Evolutionary conservation across 495 filamentous ascomycete species (phyloP), one percentile per base, ranked within the genome.

Genomic region (Penicillium steckii): DNA sequence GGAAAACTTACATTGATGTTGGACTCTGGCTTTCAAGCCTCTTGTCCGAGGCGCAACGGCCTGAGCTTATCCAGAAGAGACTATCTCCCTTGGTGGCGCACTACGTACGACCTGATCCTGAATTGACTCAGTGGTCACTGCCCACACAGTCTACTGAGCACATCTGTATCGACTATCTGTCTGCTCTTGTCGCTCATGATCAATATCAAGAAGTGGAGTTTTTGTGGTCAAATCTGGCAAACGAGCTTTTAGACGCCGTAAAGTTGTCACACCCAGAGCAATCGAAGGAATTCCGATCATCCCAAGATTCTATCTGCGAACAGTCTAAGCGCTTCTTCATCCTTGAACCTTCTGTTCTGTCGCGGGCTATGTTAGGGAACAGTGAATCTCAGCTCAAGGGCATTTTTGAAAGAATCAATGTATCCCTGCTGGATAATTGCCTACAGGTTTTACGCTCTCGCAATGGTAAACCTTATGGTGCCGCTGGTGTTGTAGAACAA

Each of bases 401-500:
- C 17, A 51, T 66, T 4, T 69, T 72, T 42, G 57, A 65, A 35
- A 51, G 49, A 10, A 55, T 52, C 44, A 72, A 62, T 38, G 42
- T 63, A 8, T 52, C 51, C 3, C 71, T 87, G 40, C 61, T 87
- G 10, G 63, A 70, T 25, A 70, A 69, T 33, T 80, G 82, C 44
- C 50, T 84, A 12, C 57, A 76, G 15, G 64, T 82, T 3, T 50
- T 87, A 13, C 69, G 68, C 33, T 70, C 70, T 22, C 75, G 88
- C 42, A 88, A 91, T 55, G 90, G 89, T 38, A 94, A 94, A 60
- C 88, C 90, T 0, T 95, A 89, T 58, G 89, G 87, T 12, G 87
- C 87, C 12, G 88, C 91, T 17, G 80, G 80, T 4, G 75, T 84
- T 3, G 61, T 94, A 3, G 75, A 81, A 52, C 69, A 75, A 33